phyloP scores from a whole-genome alignment of 2,329 filamentous ascomycete species.

The Alternaria arbusti region DNA sequence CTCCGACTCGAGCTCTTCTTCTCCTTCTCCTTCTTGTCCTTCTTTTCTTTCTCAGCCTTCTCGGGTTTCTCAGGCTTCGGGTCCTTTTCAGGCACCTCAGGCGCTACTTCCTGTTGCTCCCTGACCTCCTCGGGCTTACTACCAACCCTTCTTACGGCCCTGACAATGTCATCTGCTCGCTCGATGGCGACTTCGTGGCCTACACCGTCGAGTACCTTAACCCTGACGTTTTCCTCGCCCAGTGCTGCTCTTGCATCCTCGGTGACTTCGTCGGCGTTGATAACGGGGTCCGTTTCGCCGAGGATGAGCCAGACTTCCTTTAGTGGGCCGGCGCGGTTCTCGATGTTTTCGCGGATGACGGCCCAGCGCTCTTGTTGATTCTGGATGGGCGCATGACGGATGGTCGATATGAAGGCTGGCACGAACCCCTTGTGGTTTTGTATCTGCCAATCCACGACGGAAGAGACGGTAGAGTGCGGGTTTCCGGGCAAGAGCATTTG shows the following conservation, averaged over 20 bases:
- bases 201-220: slow-evolving; percentile 61
- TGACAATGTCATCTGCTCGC: slow-evolving; percentile 63
- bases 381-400: slow-evolving; percentile 73
- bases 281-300: slow-evolving; percentile 70
- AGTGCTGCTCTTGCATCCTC: slow-evolving; percentile 66
- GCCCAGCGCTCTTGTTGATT: slow-evolving; percentile 68
- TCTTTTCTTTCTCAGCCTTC: slow-evolving; percentile 3
- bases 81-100: not conserved
- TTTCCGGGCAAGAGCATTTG: slow-evolving; percentile 57
- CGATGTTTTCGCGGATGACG: slow-evolving; percentile 55
- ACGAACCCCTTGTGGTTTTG: slow-evolving; percentile 71
- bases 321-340: slow-evolving; percentile 45
- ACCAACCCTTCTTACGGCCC: slow-evolving; percentile 9
- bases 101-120: slow-evolving; percentile 4
- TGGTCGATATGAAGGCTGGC: slow-evolving; percentile 72
- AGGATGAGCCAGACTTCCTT: slow-evolving; percentile 68
- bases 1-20: slow-evolving; percentile 15
- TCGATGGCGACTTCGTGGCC: slow-evolving; percentile 75
- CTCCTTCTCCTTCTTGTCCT: slow-evolving; percentile 8
- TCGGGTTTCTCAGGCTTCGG: not conserved
- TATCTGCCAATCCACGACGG: slow-evolving; percentile 74
- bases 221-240: slow-evolving; percentile 63
- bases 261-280: slow-evolving; percentile 68
- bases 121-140: slow-evolving; percentile 2
- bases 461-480: slow-evolving; percentile 63